These are phyloP conservation scores for Leccinellum albellum DNA, from an alignment of 768 basidiomycete species.

Conservation along the genomic window DNA sequence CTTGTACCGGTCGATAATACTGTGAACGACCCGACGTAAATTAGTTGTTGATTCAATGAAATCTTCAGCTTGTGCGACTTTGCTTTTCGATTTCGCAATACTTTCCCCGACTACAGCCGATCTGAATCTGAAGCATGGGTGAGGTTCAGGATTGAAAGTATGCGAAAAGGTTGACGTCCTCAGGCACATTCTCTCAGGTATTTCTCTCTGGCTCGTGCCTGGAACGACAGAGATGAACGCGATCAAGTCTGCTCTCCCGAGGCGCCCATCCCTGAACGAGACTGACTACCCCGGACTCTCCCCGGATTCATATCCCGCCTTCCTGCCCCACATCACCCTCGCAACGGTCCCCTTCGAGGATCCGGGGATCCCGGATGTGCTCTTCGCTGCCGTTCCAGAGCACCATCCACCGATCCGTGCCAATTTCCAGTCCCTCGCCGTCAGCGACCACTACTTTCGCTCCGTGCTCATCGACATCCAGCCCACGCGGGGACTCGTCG, in stretches of 20 bases:
- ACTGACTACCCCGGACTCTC: constrained; percentile 12
- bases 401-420: constrained; percentile 35
- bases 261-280: constrained; percentile 17
- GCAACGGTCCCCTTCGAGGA: constrained; percentile 35
- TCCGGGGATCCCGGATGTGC: constrained; percentile 8
- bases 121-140: constrained; percentile 17
- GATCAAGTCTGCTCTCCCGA: constrained; percentile 48
- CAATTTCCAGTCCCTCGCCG: constrained; percentile 50
- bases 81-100: background rate
- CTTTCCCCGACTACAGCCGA: background rate
- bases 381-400: constrained; percentile 40
- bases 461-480: constrained; percentile 60
- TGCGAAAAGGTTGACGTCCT: background rate
- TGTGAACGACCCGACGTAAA: background rate
- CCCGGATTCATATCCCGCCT: constrained; percentile 51
- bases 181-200: constrained; percentile 35
- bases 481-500: constrained; percentile 41
- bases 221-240: constrained; percentile 37
- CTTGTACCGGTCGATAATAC: background rate
- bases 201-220: constrained; percentile 73
- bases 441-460: constrained; percentile 64
- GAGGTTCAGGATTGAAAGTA: constrained; percentile 1
- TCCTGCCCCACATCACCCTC: constrained; percentile 73
- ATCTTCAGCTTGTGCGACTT: background rate
- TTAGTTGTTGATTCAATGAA: background rate